Base-by-base conservation (phyloP, 2,329 filamentous ascomycete genomes). In the Akanthomyces muscarius region DNA sequence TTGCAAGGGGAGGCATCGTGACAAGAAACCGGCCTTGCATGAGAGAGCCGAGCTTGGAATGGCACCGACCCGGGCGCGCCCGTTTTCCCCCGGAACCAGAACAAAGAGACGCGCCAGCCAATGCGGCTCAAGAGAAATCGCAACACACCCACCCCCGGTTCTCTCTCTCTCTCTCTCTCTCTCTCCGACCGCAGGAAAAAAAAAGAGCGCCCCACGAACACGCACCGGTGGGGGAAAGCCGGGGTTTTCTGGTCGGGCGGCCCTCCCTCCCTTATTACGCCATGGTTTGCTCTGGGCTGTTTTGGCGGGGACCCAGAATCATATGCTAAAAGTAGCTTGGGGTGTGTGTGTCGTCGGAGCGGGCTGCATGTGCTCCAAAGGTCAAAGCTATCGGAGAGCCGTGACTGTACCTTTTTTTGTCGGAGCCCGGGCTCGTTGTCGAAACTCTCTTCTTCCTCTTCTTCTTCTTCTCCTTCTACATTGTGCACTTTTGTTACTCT, bases 261-360 rank as follows among this genome's bases (percentile, higher is more conserved):
- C 13, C 53, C 28, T 36, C 50, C 33, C 48, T 58, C 23, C 61
- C 47, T 57, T 52, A 56, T 57, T 57, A 56, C 54, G 53, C 54
- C 61, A 63, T 56, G 36, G 61, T 58, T 36, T 51, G 47, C 38
- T 25, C 48, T 21, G 21, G 33, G 16, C 21, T 44, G 33, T 11
- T 36, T 2, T 36, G 59, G 62, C 28, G 62, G 48, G 61, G 48
- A 51, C 54, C 63, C 60, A 62, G 63, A 63, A 65, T 65, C 63
- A 63, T 65, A 65, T 65, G 63, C 55, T 56, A 65, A 62, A 62
- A 50, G 36, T 21, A 30, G 42, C 38, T 58, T 44, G 30, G 38
- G 38, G 44, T 2, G 41, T 47, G 16, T 55, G 51, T 58, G 59
- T 23, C 33, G 30, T 53, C 55, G 44, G 38, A 14, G 38, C 41